Evolutionary conservation across 345 rosid genomes (phyloP), one percentile per base, ranked within the genome.

Genomic region (Anacardium occidentale): DNA sequence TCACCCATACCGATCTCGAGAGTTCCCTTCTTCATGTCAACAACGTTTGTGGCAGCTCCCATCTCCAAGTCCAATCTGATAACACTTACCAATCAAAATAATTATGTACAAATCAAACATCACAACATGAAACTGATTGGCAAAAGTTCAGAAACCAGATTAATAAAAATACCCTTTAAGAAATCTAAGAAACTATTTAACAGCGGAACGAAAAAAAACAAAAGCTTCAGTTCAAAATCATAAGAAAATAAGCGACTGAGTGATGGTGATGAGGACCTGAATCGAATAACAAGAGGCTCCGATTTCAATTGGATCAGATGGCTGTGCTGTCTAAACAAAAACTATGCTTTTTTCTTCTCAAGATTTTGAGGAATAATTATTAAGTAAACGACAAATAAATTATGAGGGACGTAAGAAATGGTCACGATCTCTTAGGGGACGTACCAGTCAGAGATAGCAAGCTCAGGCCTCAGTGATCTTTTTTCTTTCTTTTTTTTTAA

Each of bases 1-100:
- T 70, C 81, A 93, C 98, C 98, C 94, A 93, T 89, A 66, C 93
- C 98, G 64, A 93, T 85, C 88, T 93, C 97, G 29, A 89, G 78
- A 6, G 86, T 74, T 73, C 90, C 96, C 78, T 84, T 91, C 77
- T 88, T 97, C 87, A 86, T 77, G 20, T 81, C 90, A 62, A 50
- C 69, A 75, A 64, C 81, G 81, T 93, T 88, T 62, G 80, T 75
- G 18, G 71, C 87, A 17, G 75, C 76, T 12, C 87, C 97, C 98
- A 91, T 90, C 73, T 69, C 45, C 52, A 57, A 75, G 45, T 55
- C 62, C 67, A 63, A 63, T n/a, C 67, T 63, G 67, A 40, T 29
- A 57, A 57, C 60, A 56, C 32, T 21, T 9, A 55, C 20, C 59
- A 55, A 55, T 21, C 32, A 29, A 29, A 29, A 29, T 29, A 29